Conservation (phyloP, 2,329 filamentous ascomycete species). For the Fusarium sp. region DNA sequence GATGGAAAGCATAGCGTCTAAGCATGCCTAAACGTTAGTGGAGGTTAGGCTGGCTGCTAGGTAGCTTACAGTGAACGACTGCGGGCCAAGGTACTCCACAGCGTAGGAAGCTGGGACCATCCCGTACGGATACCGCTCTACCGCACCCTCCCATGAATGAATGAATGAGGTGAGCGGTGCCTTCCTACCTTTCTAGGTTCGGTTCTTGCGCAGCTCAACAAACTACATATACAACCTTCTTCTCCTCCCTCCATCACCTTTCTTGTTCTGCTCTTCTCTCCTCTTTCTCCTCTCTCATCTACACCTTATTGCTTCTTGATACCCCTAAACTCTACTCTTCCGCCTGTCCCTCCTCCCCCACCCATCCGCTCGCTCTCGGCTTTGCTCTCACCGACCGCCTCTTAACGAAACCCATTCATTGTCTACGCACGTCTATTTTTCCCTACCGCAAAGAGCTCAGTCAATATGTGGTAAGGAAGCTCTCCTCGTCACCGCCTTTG, state of each 20-base stretch:
- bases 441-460: conserved; percentile 36
- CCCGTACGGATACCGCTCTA: conserved; percentile 35
- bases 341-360: conserved; percentile 24
- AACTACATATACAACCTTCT: conserved; percentile 46
- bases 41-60: conserved; percentile 7
- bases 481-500: conserved; percentile 35
- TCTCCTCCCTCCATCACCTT: conserved; percentile 33
- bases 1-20: background rate
- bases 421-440: conserved; percentile 17
- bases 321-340: conserved; percentile 39
- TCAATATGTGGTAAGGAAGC: conserved; percentile 48
- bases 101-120: conserved; percentile 33
- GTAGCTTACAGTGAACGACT: conserved; percentile 25
- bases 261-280: conserved; percentile 40
- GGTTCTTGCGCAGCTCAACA: conserved; percentile 20
- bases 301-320: conserved; percentile 47
- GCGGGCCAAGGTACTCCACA: conserved; percentile 29
- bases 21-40: conserved; percentile 16
- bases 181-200: conserved; percentile 1
- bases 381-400: conserved; percentile 35
- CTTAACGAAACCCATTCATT: conserved; percentile 35
- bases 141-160: conserved; percentile 12
- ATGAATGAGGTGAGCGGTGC: background rate
- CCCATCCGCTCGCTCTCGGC: conserved; percentile 39
- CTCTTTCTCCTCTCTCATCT: conserved; percentile 41